Evolutionary conservation across 768 basidiomycete genomes (phyloP).

Genomic region (Saitozyma podzolica): DNA sequence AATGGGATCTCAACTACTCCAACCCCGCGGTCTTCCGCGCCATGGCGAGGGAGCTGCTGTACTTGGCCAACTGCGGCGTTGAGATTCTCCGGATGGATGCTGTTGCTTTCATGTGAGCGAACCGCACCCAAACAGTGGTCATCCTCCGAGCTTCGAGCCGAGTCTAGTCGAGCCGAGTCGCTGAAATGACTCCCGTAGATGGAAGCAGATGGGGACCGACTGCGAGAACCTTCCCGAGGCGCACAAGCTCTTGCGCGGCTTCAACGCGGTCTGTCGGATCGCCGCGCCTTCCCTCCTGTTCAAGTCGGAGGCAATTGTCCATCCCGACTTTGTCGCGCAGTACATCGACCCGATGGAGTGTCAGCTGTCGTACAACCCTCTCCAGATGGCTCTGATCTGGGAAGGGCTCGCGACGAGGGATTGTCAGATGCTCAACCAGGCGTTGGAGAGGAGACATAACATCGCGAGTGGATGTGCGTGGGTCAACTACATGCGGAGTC

Average conservation of each 20-base stretch:
- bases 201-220: constrained; percentile 14
- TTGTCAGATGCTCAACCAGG: constrained; percentile 3
- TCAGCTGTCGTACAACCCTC: constrained; percentile 15
- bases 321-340: constrained; percentile 9
- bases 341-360: constrained; percentile 19
- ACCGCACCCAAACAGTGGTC: not conserved
- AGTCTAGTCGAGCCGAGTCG: not conserved
- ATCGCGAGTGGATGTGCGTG: constrained; percentile 5
- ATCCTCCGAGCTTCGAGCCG: not conserved
- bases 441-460: constrained; percentile 13
- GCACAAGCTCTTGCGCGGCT: constrained; percentile 10
- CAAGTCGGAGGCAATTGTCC: constrained; percentile 17
- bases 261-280: constrained; percentile 12
- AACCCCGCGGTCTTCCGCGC: constrained; percentile 16
- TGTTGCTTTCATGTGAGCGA: constrained; percentile 14
- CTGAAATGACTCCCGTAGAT: not conserved
- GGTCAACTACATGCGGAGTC: constrained; percentile 17
- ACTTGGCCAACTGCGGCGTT: constrained; percentile 14
- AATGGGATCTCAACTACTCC: constrained; percentile 19
- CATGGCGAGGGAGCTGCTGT: constrained; percentile 14
- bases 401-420: constrained; percentile 16
- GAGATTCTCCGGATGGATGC: constrained; percentile 18
- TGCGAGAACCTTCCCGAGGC: constrained; percentile 13
- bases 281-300: constrained; percentile 13
- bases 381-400: constrained; percentile 19